Evolutionary conservation across 2,329 filamentous ascomycete genomes (phyloP).

Genomic region (Alternaria ventricosa): DNA sequence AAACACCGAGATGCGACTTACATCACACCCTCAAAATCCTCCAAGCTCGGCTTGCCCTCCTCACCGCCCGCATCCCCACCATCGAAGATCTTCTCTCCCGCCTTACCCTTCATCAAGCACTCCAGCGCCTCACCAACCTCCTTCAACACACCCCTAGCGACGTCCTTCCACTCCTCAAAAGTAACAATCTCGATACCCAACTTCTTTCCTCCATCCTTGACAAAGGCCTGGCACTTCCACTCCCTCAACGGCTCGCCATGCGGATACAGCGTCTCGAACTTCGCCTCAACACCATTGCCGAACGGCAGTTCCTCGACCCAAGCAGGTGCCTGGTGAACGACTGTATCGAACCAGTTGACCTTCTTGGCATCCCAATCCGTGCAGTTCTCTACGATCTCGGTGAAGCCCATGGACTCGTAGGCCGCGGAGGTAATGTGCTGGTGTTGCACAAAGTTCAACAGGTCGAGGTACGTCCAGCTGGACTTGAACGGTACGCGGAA

Average conservation of each 20-base stretch:
- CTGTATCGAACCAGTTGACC: slow-evolving; percentile 45
- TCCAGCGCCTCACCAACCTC: slow-evolving; percentile 45
- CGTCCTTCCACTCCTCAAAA: slow-evolving; percentile 61
- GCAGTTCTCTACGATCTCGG: slow-evolving; percentile 44
- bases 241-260: slow-evolving; percentile 46
- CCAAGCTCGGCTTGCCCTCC: slow-evolving; percentile 13
- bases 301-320: slow-evolving; percentile 65
- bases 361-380: slow-evolving; percentile 38
- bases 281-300: slow-evolving; percentile 38
- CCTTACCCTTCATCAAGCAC: slow-evolving; percentile 27
- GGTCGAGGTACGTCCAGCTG: slow-evolving; percentile 51
- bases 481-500: slow-evolving; percentile 64
- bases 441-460: slow-evolving; percentile 45
- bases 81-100: slow-evolving; percentile 28
- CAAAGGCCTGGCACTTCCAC: slow-evolving; percentile 69
- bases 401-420: slow-evolving; percentile 48
- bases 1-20: not conserved
- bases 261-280: slow-evolving; percentile 65
- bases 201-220: slow-evolving; percentile 55
- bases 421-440: slow-evolving; percentile 43
- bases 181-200: slow-evolving; percentile 67
- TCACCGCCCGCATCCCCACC: not conserved
- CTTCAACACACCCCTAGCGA: slow-evolving; percentile 60
- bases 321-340: slow-evolving; percentile 52
- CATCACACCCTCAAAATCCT: slow-evolving; percentile 33